These are phyloP conservation scores for Asclepias syriaca DNA, from an alignment of 257 asterid species.

Conservation along the genomic window DNA sequence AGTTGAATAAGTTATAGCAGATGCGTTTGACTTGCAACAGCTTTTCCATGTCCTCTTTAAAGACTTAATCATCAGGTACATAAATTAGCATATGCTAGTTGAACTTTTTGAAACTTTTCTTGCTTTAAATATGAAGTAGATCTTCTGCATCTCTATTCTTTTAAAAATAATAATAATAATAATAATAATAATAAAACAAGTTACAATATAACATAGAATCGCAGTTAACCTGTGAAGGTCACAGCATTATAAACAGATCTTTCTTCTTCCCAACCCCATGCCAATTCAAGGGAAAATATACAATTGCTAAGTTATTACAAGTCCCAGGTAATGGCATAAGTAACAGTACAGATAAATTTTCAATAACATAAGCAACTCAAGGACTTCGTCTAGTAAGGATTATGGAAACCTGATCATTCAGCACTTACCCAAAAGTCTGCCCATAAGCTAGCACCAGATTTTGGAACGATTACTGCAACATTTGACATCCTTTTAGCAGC, in stretches of 20 bases:
- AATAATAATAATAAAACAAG: neutral
- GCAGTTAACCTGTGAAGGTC: neutral
- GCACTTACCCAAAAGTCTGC: slow-evolving; percentile 88
- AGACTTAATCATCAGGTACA: neutral
- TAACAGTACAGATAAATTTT: neutral
- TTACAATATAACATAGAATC: neutral
- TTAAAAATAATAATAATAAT: neutral
- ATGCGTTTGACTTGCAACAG: neutral
- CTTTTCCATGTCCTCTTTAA: neutral
- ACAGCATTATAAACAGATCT: neutral
- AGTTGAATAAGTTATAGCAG: neutral
- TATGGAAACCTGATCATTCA: neutral
- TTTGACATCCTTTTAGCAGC: slow-evolving; percentile 83
- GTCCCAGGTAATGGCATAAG: neutral
- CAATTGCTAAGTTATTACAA: neutral
- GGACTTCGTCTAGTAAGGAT: neutral
- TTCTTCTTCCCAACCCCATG: neutral
- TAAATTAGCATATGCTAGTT: neutral
- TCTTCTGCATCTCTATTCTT: neutral
- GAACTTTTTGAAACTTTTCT: neutral
- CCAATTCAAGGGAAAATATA: neutral
- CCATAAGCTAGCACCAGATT: slow-evolving; percentile 94
- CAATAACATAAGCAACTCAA: neutral
- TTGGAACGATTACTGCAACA: slow-evolving; percentile 78
- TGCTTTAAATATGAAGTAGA: neutral